Evolutionary conservation across 768 basidiomycete genomes (phyloP), one percentile per base, ranked within the genome.

Genomic region (Clitopilus hobsonii): DNA sequence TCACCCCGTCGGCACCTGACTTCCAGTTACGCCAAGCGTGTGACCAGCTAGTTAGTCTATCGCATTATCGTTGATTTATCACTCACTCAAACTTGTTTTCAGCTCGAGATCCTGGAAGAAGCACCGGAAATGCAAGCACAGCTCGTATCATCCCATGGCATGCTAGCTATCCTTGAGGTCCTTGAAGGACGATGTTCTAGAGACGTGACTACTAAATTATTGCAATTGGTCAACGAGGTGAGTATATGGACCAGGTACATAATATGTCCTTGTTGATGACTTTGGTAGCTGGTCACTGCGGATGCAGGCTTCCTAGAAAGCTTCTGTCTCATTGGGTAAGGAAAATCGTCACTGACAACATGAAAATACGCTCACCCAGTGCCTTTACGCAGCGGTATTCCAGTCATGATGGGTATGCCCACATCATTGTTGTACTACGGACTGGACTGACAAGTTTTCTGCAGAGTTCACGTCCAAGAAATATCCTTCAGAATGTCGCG

Each of bases 151-250:
- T 85, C 89, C 0, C 97, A 98, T 71, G 97, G 97, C 0, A 89
- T 97, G 88, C 78, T 98, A 8, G 94, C 94, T 0, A 89, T 98
- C 57, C 70, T 98, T 60, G 95, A 98, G 67, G 91, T 97, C 0
- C 73, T 99, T 30, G 96, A 98, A 68, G 85, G 88, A 27, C 85
- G 87, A 55, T 86, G 89, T 57, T 89, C 89, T 26, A 76, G 94
- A 57, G 94, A 98, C 52, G 89, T 94, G 6, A 81, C 88, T 49
- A 80, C 91, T 72, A 90, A 89, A 63, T 69, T 98, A 24, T 72
- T 99, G 61, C 88, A 90, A 60, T 89, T 98, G 51, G 82, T 98
- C 59, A 98, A 98, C 62, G 67, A 91, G 71, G 96, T 95, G 58
- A 51, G 81, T 69, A 18, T 27, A 11, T 5, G 1, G 14, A 14